Conservation (phyloP, 2,329 filamentous ascomycete species). For the Hypoxylon sp. region DNA sequence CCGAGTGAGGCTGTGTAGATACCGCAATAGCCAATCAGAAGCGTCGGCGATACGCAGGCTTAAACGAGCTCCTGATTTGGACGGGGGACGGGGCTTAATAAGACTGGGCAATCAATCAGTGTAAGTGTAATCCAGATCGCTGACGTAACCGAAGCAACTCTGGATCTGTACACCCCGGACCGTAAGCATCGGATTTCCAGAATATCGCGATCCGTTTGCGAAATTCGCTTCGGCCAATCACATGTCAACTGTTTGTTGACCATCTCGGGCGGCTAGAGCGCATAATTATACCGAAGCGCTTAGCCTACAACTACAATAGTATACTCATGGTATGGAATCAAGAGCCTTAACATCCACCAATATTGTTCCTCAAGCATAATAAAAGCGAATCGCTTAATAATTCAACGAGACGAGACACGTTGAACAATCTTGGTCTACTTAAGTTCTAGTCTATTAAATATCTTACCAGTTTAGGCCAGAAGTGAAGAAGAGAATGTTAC, state of each 20-base stretch:
- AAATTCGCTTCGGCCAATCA: slow-evolving; percentile 34
- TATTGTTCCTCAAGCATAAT: slow-evolving; percentile 1
- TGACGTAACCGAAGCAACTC: slow-evolving; percentile 21
- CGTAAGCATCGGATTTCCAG: neutral
- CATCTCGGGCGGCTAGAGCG: slow-evolving; percentile 4
- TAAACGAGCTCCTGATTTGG: slow-evolving; percentile 14
- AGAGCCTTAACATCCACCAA: too few species aligned
- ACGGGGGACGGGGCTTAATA: slow-evolving; percentile 19
- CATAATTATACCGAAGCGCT: slow-evolving; percentile 14
- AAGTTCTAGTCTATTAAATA: neutral
- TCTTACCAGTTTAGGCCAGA: neutral
- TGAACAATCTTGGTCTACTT: slow-evolving; percentile 6
- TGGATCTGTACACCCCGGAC: neutral
- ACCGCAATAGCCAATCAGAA: slow-evolving; percentile 41
- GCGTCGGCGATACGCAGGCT: slow-evolving; percentile 40
- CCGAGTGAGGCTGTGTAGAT: slow-evolving; percentile 49
- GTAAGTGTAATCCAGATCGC: slow-evolving; percentile 5
- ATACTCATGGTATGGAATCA: too few species aligned
- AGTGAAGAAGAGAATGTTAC: neutral
- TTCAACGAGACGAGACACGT: slow-evolving; percentile 10
- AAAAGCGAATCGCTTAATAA: neutral
- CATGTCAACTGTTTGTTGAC: slow-evolving; percentile 13
- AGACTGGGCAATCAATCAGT: neutral
- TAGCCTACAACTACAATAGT: too few species aligned
- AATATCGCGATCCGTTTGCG: slow-evolving; percentile 25